Conservation (phyloP, 495 filamentous ascomycete genomes). For the Penicillium crystallinum region DNA sequence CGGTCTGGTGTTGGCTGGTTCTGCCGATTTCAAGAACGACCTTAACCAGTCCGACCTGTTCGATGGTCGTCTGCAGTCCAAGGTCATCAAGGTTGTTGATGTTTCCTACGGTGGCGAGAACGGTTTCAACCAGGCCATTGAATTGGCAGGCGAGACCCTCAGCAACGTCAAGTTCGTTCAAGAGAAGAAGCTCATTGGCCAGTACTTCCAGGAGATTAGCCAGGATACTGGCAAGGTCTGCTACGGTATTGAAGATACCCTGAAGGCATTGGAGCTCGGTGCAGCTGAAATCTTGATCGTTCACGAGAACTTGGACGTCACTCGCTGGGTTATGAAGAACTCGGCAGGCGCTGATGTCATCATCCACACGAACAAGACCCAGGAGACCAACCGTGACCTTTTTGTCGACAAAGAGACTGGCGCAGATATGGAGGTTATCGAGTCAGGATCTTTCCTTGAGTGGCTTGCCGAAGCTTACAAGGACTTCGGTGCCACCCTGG, state of each 20-base stretch:
- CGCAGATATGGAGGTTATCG: slow-evolving; percentile 89
- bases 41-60: slow-evolving; percentile 97
- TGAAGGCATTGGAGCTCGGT: slow-evolving; percentile 95
- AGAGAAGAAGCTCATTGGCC: slow-evolving; percentile 98
- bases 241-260: slow-evolving; percentile 95
- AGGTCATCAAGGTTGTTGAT: slow-evolving; percentile 98
- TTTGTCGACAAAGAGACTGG: slow-evolving; percentile 95
- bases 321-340: slow-evolving; percentile 81
- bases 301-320: slow-evolving; percentile 95
- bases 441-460: slow-evolving; percentile 87
- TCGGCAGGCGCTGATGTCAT: slow-evolving; percentile 63
- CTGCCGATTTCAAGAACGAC: slow-evolving; percentile 99
- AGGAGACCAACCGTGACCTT: slow-evolving; percentile 71
- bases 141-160: slow-evolving; percentile 89
- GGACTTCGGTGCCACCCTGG: slow-evolving; percentile 92
- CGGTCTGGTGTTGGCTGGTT: slow-evolving; percentile 90
- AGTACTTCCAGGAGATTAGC: slow-evolving; percentile 97
- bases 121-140: slow-evolving; percentile 99
- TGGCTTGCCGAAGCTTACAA: slow-evolving; percentile 98
- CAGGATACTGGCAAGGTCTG: slow-evolving; percentile 94
- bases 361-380: slow-evolving; percentile 81
- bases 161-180: slow-evolving; percentile 99
- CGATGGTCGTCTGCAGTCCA: slow-evolving; percentile 79
- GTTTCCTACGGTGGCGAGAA: slow-evolving; percentile 99
- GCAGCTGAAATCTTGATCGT: slow-evolving; percentile 93